Base-by-base conservation (phyloP, 2,329 filamentous ascomycete genomes). In the Botrytis porri region DNA sequence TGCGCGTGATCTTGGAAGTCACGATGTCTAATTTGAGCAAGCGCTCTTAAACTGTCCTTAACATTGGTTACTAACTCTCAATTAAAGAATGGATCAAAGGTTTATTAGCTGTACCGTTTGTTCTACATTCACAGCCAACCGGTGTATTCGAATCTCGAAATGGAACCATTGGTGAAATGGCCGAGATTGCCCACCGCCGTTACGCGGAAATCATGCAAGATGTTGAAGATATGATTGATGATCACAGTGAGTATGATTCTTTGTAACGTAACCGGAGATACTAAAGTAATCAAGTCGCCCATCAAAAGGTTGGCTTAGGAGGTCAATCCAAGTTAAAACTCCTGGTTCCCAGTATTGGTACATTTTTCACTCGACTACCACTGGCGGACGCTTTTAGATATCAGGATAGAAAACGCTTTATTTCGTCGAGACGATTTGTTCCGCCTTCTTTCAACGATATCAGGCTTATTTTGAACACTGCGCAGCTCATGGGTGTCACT, bases 371-470 rank as follows among this genome's bases (percentile, higher is more conserved):
- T 0, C 88, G 92, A 8, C 85, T 98, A 4, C 91, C 93, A 3
- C 88, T 98, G 14, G 93, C 95, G 80, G 93, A 94, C 66, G 95
- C 95, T 10, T 98, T 98, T 84, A 90, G 91, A 77, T 95, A 93
- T 82, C 96, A 98, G 83, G 96, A 99, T 81, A 84, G 87, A 73
- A 91, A 91, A 76, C 90, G 96, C 10, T 92, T 91, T 82, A 99
- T 99, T 79, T 97, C 94, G 41, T 94, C 92, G 2, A 88, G 96
- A 37, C 91, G 96, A 74, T 98, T 98, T 81, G 96, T 99, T 2
- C 93, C 95, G 1, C 96, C 96, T 0, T 97, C 93, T 1, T 99
- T 99, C 87, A 99, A 99, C 83, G 96, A 99, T 81, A 90, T 99
- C 74, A 90, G 96, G 3, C 86, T 98, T 37, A 92, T 97, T 69